Evolutionary conservation across 1,284 basidiomycete genomes (phyloP).

Genomic region (Boletus smithii): DNA sequence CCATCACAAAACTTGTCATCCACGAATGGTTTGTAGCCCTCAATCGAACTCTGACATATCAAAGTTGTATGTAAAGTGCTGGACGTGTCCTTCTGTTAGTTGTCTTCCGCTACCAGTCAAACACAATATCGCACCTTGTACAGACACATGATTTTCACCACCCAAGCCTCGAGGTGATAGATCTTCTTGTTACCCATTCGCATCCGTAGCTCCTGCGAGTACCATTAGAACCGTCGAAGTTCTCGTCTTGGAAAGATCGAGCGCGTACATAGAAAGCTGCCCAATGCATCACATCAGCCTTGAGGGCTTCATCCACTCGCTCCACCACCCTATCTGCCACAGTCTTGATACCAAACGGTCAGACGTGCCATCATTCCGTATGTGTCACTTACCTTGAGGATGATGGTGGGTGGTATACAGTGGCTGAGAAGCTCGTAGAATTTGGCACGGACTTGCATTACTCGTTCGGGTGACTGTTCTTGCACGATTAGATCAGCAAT

Average conservation of each 20-base stretch:
- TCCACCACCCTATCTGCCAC: slow-evolving; percentile 84
- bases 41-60: slow-evolving; percentile 62
- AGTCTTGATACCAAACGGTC: slow-evolving; percentile 51
- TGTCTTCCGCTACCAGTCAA: neutral
- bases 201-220: slow-evolving; percentile 80
- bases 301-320: slow-evolving; percentile 75
- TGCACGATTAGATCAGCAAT: slow-evolving; percentile 92
- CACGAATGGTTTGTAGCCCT: slow-evolving; percentile 7
- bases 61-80: slow-evolving; percentile 56
- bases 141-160: slow-evolving; percentile 79
- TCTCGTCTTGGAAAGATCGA: neutral
- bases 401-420: slow-evolving; percentile 93
- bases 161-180: slow-evolving; percentile 93
- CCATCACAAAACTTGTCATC: slow-evolving; percentile 25
- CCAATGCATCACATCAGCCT: slow-evolving; percentile 93
- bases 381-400: slow-evolving; percentile 67
- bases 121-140: slow-evolving; percentile 53
- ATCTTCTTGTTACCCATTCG: slow-evolving; percentile 91
- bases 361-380: neutral
- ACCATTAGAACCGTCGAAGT: neutral
- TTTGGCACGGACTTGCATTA: slow-evolving; percentile 90
- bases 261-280: slow-evolving; percentile 87
- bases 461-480: slow-evolving; percentile 87
- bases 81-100: slow-evolving; percentile 16
- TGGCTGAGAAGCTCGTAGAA: slow-evolving; percentile 96